phyloP scores from a whole-genome alignment of 1,284 basidiomycete genomes.

The Peniophora sp. region DNA sequence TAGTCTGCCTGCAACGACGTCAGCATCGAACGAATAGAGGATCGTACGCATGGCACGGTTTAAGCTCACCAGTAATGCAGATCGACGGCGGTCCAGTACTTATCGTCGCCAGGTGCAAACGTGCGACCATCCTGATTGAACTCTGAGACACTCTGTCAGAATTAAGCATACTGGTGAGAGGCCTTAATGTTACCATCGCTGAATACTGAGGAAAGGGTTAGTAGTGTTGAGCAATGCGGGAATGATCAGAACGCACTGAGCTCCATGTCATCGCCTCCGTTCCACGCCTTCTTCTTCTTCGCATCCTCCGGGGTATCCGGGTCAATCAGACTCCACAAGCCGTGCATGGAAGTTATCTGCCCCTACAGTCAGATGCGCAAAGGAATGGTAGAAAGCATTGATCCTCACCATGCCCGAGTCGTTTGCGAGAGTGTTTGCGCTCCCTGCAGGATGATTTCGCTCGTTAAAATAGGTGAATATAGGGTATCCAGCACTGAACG shows the following conservation, averaged over 20 bases:
- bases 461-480: constrained; percentile 1
- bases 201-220: no score
- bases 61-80: constrained; percentile 48
- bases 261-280: constrained; percentile 36
- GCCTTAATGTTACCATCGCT: no score
- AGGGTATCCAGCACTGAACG: constrained; percentile 1
- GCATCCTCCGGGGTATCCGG: constrained; percentile 24
- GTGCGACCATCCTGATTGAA: constrained; percentile 77
- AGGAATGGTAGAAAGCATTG: no score
- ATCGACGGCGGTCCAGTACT: constrained; percentile 66
- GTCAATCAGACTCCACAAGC: constrained; percentile 42
- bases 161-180: no score
- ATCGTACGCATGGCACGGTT: not conserved
- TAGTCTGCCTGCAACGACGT: constrained; percentile 20
- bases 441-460: not conserved
- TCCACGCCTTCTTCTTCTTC: constrained; percentile 52
- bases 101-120: constrained; percentile 64
- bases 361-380: not conserved
- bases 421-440: no score
- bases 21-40: not conserved
- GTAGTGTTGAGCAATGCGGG: no score
- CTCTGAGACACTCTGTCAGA: no score
- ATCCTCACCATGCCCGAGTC: no score
- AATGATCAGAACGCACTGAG: constrained; percentile 34
- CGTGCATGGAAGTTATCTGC: constrained; percentile 56